Conservation (phyloP, 2,329 filamentous ascomycete genomes). For the Diaporthe eres region DNA sequence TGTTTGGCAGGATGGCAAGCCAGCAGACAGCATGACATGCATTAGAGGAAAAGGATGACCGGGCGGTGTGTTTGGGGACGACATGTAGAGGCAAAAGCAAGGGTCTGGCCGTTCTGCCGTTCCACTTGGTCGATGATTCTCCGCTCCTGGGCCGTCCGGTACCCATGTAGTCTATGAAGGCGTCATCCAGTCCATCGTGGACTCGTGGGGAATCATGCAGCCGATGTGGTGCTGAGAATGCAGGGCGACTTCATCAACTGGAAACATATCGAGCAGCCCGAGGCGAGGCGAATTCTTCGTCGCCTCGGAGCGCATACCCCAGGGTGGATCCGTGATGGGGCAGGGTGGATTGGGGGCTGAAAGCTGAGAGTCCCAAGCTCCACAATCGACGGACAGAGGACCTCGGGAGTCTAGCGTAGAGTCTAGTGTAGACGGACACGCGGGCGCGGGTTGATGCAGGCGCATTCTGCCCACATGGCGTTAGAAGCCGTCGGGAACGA, state of each 20-base stretch:
- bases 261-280: slow-evolving; percentile 1
- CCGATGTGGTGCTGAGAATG: slow-evolving; percentile 1
- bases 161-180: background rate
- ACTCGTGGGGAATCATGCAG: background rate
- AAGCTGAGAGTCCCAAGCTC: slow-evolving; percentile 3
- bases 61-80: slow-evolving; percentile 3
- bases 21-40: background rate
- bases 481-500: background rate
- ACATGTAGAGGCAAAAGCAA: too few relatives aligned
- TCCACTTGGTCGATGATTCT: background rate
- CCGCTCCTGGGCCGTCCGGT: background rate
- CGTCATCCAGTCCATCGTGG: background rate
- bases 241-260: slow-evolving; percentile 25
- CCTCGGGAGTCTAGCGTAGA: background rate
- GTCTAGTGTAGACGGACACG: background rate
- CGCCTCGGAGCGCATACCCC: slow-evolving; percentile 17
- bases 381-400: background rate
- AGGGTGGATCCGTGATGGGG: background rate
- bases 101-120: background rate
- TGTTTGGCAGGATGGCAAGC: background rate
- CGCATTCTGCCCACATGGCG: background rate
- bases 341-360: slow-evolving; percentile 9
- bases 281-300: background rate
- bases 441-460: background rate
- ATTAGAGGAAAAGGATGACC: background rate